These are phyloP conservation scores for Lepidium sativum DNA, from an alignment of 345 rosid species.

Conservation along the genomic window DNA sequence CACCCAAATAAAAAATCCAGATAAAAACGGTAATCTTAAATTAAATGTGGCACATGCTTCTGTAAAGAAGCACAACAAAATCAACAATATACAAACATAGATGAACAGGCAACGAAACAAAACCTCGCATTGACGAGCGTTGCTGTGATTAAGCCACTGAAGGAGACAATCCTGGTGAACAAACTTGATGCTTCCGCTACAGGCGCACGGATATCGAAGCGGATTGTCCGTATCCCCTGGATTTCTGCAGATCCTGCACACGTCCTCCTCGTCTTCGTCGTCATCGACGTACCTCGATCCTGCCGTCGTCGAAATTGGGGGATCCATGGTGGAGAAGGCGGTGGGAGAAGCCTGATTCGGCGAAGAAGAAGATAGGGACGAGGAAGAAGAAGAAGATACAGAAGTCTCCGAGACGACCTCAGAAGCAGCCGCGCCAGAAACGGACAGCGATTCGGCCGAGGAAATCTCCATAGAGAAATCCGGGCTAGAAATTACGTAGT, in stretches of 20 bases:
- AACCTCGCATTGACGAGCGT: slow-evolving; percentile 99
- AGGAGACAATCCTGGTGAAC: slow-evolving; percentile 98
- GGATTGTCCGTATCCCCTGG: slow-evolving; percentile 93
- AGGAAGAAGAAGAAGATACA: slow-evolving; percentile 17
- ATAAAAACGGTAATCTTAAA: neutral
- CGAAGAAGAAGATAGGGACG: slow-evolving; percentile 25
- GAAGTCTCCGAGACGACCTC: slow-evolving; percentile 22
- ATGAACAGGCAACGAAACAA: neutral
- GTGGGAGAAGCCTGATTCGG: slow-evolving; percentile 19
- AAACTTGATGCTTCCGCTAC: slow-evolving; percentile 96
- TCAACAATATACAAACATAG: neutral
- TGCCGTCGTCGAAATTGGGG: slow-evolving; percentile 6
- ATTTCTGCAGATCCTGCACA: slow-evolving; percentile 98
- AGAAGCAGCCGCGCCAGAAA: slow-evolving; percentile 19
- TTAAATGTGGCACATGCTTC: neutral
- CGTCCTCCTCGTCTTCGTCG: slow-evolving; percentile 93
- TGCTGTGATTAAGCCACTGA: slow-evolving; percentile 98
- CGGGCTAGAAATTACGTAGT: neutral
- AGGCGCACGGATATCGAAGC: slow-evolving; percentile 89
- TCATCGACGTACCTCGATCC: slow-evolving; percentile 39
- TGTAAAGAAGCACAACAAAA: neutral
- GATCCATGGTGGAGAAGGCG: slow-evolving; percentile 15
- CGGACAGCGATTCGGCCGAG: slow-evolving; percentile 24
- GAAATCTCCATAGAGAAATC: slow-evolving; percentile 35
- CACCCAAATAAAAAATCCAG: neutral